A percentile compares a stretch with the other conserved stretches of the same genome.
phyloP scores from a whole-genome alignment of 495 filamentous ascomycete genomes.

The Cladorrhinum samala region DNA sequence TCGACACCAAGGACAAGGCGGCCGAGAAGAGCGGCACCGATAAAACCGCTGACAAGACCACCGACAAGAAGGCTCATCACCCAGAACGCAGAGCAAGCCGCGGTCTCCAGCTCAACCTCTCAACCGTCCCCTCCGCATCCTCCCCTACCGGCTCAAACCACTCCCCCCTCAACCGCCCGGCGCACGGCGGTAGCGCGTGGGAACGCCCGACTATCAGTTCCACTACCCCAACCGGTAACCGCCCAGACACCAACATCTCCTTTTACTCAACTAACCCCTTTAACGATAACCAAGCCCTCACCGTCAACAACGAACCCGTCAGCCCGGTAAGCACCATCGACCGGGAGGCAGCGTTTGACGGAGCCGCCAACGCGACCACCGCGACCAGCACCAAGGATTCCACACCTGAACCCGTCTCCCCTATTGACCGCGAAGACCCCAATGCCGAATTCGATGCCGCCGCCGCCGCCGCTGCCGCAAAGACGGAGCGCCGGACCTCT shows the following conservation, averaged over 20 bases:
- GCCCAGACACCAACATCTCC: constrained; percentile 40
- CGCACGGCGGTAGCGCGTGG: constrained; percentile 33
- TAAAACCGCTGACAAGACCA: background rate
- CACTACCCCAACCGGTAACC: constrained; percentile 20
- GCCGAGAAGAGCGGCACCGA: background rate
- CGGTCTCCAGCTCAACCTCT: constrained; percentile 38
- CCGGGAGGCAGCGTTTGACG: constrained; percentile 11
- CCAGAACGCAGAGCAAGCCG: constrained; percentile 41
- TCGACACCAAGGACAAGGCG: constrained; percentile 27
- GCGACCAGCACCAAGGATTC: constrained; percentile 27
- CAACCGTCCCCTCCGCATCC: constrained; percentile 30
- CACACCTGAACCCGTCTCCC: constrained; percentile 23
- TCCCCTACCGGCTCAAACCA: constrained; percentile 2
- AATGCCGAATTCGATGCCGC: constrained; percentile 39
- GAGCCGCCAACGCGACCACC: constrained; percentile 22
- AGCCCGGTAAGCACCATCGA: constrained; percentile 28
- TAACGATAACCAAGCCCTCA: constrained; percentile 32
- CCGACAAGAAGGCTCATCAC: background rate
- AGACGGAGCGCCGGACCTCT: constrained; percentile 41
- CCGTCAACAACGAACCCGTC: constrained; percentile 26
- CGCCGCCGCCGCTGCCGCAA: constrained; percentile 32
- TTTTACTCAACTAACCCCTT: constrained; percentile 47
- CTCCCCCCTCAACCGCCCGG: constrained; percentile 23
- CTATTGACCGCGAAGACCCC: constrained; percentile 18
- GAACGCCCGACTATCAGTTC: constrained; percentile 26